phyloP scores from a whole-genome alignment of 2,329 filamentous ascomycete species.

The Blastomyces silverae region DNA sequence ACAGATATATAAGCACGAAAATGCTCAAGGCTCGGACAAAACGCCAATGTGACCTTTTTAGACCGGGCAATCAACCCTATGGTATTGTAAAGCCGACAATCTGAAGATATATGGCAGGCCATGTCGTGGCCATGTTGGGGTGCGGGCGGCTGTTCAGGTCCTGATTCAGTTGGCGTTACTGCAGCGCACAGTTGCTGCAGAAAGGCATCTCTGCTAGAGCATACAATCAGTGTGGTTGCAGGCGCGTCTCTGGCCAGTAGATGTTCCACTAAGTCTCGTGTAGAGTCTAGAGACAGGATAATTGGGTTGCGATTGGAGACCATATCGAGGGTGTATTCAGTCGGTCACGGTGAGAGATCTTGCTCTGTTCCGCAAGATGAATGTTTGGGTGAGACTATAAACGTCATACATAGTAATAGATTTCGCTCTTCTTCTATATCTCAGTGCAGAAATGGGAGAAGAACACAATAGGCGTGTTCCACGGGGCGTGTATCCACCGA shows the following conservation, averaged over 20 bases:
- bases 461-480: too few species aligned
- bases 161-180: constrained; percentile 28
- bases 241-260: constrained; percentile 52
- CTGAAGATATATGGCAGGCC: constrained; percentile 31
- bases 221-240: constrained; percentile 64
- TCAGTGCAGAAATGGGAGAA: not conserved
- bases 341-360: not conserved
- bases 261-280: constrained; percentile 54
- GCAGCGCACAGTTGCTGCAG: constrained; percentile 52
- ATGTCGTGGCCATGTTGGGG: constrained; percentile 14
- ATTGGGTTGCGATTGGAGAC: constrained; percentile 14
- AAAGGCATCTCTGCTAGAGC: constrained; percentile 59
- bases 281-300: constrained; percentile 46
- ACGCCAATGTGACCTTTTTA: constrained; percentile 61
- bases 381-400: not conserved
- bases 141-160: constrained; percentile 22
- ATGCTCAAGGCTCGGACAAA: constrained; percentile 67
- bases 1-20: constrained; percentile 68
- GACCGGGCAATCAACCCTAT: constrained; percentile 64
- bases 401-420: constrained; percentile 2
- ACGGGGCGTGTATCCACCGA: too few species aligned
- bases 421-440: not conserved
- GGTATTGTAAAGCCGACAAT: constrained; percentile 49
- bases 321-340: constrained; percentile 10
- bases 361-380: not conserved